Base-by-base conservation (phyloP, 768 basidiomycete genomes). In the Russula virescens region DNA sequence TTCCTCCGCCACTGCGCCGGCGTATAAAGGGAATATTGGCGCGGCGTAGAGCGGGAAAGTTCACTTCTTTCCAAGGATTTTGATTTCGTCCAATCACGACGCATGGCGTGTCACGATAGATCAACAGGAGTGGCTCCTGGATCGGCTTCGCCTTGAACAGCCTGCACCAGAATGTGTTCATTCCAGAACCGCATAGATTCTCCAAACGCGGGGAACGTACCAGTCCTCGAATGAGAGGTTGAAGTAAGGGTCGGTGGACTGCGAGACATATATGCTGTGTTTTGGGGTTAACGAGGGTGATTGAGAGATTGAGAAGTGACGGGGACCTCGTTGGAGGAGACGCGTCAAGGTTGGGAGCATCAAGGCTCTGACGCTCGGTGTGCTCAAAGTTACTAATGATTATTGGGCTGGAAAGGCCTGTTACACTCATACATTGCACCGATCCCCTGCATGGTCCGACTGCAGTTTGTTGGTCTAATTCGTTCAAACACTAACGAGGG, bases 31-130 rank as follows among this genome's bases (percentile, higher is more conserved):
- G 91, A 19, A 94, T 80, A 5, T 77, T 78, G 2, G 77, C 73
- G 47, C 73, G 60, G 13, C 75, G 73, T 7, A 94, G 77, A 1
- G 82, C 79, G 7, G 71, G 64, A 53, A 95, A 80, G 68, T 96
- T 95, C 67, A 94, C 86, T 71, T 99, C 96, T 72, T 93, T 97
- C 96, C 96, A 98, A 18, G 95, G 96, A 68, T 97, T 98, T 77
- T 99, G 97, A 72, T 98, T 95, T 56, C 96, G 79, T 0, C 96
- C 96, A 58, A 98, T 91, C 58, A 99, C 81, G 19, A 98, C 92
- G 69, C 94, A 94, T 3, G 94, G 92, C 0, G 75, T 72, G 71
- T 98, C 90, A 34, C 92, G 84, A 73, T 98, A 99, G 58, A 99
- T 74, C 50, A 97, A 80, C 21, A 99, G 80, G 46, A 95, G 78